These are phyloP conservation scores for Chamaecyparis obtusa DNA, from an alignment of 75 land plant species.

Conservation along the genomic window DNA sequence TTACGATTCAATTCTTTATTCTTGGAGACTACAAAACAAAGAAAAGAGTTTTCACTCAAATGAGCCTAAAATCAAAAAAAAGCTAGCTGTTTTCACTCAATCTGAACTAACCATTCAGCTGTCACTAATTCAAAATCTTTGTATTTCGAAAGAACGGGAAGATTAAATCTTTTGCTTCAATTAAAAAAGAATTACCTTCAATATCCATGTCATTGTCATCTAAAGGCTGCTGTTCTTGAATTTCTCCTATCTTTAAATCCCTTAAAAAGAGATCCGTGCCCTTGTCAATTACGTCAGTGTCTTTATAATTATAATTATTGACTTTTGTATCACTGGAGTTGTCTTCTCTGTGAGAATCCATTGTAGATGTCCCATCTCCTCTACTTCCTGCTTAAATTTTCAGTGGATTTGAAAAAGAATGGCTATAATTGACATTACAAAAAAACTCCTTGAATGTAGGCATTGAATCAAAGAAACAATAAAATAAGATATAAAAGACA, in stretches of 20 bases:
- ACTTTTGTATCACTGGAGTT: slow-evolving; percentile 11
- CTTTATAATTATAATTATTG: slow-evolving; percentile 11
- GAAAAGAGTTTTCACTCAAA: not conserved
- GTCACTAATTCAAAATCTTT: not conserved
- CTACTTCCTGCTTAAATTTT: slow-evolving; percentile 32
- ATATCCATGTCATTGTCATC: not conserved
- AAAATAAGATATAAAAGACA: not conserved
- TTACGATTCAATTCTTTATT: slow-evolving; percentile 8
- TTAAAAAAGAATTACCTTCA: slow-evolving; percentile 3
- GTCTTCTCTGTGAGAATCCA: slow-evolving; percentile 34
- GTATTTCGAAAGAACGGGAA: not conserved
- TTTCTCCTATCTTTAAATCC: slow-evolving; percentile 15
- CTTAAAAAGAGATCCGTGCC: slow-evolving; percentile 5
- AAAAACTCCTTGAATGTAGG: not conserved
- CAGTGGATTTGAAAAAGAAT: not conserved
- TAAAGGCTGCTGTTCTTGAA: slow-evolving; percentile 5
- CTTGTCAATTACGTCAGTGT: slow-evolving; percentile 23
- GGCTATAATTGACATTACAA: not conserved
- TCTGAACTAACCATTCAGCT: not conserved
- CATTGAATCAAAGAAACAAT: not conserved
- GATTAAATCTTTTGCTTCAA: not conserved
- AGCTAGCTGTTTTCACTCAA: not conserved
- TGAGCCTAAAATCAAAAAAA: not conserved
- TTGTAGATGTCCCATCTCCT: slow-evolving; percentile 32
- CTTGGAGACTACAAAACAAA: slow-evolving; percentile 15